Base-by-base conservation (phyloP, 2,329 filamentous ascomycete genomes). In the Fusarium stilboides region DNA sequence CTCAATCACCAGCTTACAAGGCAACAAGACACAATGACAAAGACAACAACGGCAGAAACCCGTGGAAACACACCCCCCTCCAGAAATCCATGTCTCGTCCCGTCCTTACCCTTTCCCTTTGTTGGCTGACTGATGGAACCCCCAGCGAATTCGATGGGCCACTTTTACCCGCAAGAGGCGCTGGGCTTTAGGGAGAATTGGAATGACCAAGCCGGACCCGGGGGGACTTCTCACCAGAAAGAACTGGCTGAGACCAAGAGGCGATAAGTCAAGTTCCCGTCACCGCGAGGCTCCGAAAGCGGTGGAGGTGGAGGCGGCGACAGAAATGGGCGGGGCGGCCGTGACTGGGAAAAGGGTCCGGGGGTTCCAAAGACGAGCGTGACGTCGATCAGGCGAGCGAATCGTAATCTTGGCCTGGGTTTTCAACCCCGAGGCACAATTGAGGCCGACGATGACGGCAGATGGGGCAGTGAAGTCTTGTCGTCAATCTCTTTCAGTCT, bases 281-380 rank as follows among this genome's bases (percentile, higher is more conserved):
- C 49, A 50, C 65, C 61, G 57, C 71, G 71, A 75, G 73, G 73
- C 73, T 75, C 73, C 73, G 73, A 75, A 74, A 75, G 70, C 73
- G 73, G 73, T 74, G 61, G 70, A 68, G 72, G 70, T 53, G 55
- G 64, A 37, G 39, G 44, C 46, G 39, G 44, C 46, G 46, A 44
- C 40, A 40, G 55, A 37, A 62, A 34, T 44, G 47, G 52, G 59
- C 45, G 59, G 58, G 36, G 33, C 47, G 46, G 36, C 52, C 47
- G 44, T 56, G 49, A 52, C 36, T 37, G 22, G 26, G 20, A 36
- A 31, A 57, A 68, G 52, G 45, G 45, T 54, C 49, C 36, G 31
- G 39, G n/a, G 39, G 36, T 34, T 43, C 42, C 51, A 28, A 53
- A 57, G 45, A 65, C 54, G 42, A 67, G 62, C 59, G 66, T 68